phyloP scores from a whole-genome alignment of 1,284 basidiomycete genomes.

The Trametes versicolor region DNA sequence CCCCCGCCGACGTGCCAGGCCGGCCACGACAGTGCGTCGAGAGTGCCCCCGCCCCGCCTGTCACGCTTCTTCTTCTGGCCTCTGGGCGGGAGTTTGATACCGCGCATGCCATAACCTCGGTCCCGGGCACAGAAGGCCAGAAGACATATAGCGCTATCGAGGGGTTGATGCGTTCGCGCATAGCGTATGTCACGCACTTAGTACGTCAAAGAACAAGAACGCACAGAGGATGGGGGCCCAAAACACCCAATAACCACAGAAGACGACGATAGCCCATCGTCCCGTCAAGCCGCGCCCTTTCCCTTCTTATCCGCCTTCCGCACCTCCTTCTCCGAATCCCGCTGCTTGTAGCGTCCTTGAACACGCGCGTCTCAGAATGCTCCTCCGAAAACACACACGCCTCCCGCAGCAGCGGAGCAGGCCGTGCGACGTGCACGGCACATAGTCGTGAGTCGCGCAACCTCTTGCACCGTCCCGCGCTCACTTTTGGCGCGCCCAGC shows the following conservation, averaged over 20 bases:
- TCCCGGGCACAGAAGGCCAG: conserved; percentile 1
- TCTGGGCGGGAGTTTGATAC: not conserved
- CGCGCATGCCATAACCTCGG: not conserved
- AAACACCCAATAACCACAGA: not conserved
- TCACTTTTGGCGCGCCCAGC: conserved; percentile 14
- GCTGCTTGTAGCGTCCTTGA: conserved; percentile 25
- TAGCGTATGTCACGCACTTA: not conserved
- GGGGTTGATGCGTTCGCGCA: too few species aligned
- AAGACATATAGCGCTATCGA: not conserved
- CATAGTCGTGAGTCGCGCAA: conserved; percentile 17
- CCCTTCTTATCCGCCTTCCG: conserved; percentile 18
- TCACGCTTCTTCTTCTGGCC: not conserved
- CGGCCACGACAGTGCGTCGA: conserved; percentile 1
- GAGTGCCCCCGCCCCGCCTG: not conserved
- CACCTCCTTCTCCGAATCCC: conserved; percentile 26
- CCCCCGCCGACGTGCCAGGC: conserved; percentile 3
- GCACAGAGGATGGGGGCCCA: not conserved
- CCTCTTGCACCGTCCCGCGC: not conserved
- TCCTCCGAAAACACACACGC: conserved; percentile 20
- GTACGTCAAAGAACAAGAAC: not conserved
- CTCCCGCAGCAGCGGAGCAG: conserved; percentile 25
- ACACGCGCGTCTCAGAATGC: conserved; percentile 21
- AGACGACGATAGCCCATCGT: not conserved
- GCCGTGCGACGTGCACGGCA: conserved; percentile 26
- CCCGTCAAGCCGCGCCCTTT: conserved; percentile 5